Evolutionary conservation across 306 rosid genomes (phyloP).

Genomic region (Trifolium fragiferum): DNA sequence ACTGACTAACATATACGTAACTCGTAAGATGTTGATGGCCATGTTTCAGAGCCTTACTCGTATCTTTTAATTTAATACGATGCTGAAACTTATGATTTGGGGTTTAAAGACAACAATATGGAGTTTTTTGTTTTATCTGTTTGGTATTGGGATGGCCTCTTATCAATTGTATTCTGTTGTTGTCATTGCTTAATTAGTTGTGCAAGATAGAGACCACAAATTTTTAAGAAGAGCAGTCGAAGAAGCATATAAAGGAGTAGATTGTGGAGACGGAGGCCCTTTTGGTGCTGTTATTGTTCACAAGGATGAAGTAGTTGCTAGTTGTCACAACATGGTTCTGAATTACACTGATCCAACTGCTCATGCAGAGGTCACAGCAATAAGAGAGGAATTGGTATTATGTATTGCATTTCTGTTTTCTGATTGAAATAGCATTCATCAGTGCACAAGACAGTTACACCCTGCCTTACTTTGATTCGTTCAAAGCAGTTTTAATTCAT

Average conservation of each 20-base stretch:
- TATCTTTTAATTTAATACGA: conserved; percentile 32
- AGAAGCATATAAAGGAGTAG: conserved; percentile 94
- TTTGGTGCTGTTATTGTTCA: conserved; percentile 88
- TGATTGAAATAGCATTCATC: conserved; percentile 30
- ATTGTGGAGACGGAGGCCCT: conserved; percentile 87
- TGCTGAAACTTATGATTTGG: not conserved
- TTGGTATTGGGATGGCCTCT: conserved; percentile 25
- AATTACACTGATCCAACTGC: conserved; percentile 89
- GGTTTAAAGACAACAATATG: conserved; percentile 4
- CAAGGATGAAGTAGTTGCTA: conserved; percentile 74
- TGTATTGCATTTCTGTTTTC: conserved; percentile 14
- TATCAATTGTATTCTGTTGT: conserved; percentile 21
- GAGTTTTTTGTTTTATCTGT: conserved; percentile 35
- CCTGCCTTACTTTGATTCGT: conserved; percentile 16
- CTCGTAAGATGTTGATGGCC: not conserved
- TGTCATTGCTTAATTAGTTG: conserved; percentile 65
- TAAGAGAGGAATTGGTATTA: conserved; percentile 70
- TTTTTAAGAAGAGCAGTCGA: conserved; percentile 84
- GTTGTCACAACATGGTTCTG: conserved; percentile 94
- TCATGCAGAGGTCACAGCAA: conserved; percentile 95
- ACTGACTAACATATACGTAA: not conserved
- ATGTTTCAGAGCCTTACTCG: not conserved
- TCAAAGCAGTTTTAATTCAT: conserved; percentile 28
- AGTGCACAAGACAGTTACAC: not conserved
- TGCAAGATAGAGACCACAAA: conserved; percentile 83